Evolutionary conservation across 257 asterid genomes (phyloP).

Genomic region (Solanum virginianum): DNA sequence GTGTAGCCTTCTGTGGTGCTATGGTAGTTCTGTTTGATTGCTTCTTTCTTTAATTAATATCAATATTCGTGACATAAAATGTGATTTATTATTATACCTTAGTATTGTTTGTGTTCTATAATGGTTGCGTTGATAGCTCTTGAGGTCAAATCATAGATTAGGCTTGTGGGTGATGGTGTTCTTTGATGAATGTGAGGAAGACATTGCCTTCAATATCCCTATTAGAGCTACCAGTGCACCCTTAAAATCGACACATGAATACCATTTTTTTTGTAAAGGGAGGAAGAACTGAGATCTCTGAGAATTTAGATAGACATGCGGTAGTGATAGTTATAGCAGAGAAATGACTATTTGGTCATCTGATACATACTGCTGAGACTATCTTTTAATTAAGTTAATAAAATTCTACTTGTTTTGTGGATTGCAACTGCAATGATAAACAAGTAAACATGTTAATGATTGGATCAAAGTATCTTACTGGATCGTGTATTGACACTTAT

Average conservation of each 20-base stretch:
- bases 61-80: no score
- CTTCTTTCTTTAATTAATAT: no score
- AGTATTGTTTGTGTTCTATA: no score
- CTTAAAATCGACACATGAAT: conserved; percentile 95
- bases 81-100: no score
- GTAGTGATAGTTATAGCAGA: background rate
- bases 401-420: background rate
- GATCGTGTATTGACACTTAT: no score
- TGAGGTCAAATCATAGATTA: no score
- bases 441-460: background rate
- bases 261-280: conserved; percentile 85
- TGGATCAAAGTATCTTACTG: background rate
- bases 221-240: conserved; percentile 86
- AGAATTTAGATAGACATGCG: background rate
- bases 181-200: no score
- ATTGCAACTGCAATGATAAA: background rate
- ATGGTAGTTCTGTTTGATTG: no score
- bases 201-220: conserved; percentile 79
- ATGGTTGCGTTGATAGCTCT: no score
- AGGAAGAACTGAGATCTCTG: conserved; percentile 63
- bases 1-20: no score
- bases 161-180: no score
- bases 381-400: no score
- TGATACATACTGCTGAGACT: background rate
- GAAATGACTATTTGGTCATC: background rate